These are phyloP conservation scores for Kentomonas sorsogonicus DNA, from an alignment of 208 protist genomes.

Conservation along the genomic window DNA sequence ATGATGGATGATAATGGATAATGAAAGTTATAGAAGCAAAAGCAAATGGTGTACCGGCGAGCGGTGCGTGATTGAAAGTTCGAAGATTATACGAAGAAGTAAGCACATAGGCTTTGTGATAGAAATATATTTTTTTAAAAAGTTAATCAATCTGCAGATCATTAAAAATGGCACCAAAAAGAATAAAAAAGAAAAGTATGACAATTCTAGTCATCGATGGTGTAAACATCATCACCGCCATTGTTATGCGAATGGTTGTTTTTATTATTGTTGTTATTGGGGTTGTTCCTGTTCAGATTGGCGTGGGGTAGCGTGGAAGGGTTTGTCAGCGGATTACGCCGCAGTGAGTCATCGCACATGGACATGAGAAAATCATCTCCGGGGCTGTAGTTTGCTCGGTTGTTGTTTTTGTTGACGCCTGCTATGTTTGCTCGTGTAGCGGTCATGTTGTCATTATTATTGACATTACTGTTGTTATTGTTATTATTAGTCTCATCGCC, in stretches of 20 bases:
- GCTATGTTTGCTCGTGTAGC: not conserved
- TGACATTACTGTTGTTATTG: too few species aligned
- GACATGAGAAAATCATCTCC: constrained; percentile 55
- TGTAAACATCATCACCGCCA: constrained; percentile 11
- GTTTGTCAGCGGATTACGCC: constrained; percentile 38
- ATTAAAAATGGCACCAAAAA: too few species aligned
- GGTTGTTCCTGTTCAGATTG: not conserved
- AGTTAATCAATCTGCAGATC: too few species aligned
- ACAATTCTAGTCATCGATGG: constrained; percentile 14
- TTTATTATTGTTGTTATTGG: not conserved
- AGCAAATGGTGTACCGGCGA: too few species aligned
- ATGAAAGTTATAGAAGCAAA: too few species aligned
- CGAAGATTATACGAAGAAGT: too few species aligned
- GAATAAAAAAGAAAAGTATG: constrained; percentile 14
- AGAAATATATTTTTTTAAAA: constrained; percentile 5
- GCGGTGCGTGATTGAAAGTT: too few species aligned
- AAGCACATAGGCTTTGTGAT: too few species aligned
- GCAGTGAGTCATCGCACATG: constrained; percentile 56
- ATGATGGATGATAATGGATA: too few species aligned
- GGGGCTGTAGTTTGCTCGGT: constrained; percentile 17
- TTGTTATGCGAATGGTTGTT: not conserved
- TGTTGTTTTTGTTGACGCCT: constrained; percentile 6
- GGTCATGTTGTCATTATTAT: too few species aligned
- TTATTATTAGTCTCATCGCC: too few species aligned
- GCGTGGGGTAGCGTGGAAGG: too few species aligned